These are phyloP conservation scores for Fusarium fracticaudum DNA, from an alignment of 2,329 filamentous ascomycete genomes.

Conservation along the genomic window DNA sequence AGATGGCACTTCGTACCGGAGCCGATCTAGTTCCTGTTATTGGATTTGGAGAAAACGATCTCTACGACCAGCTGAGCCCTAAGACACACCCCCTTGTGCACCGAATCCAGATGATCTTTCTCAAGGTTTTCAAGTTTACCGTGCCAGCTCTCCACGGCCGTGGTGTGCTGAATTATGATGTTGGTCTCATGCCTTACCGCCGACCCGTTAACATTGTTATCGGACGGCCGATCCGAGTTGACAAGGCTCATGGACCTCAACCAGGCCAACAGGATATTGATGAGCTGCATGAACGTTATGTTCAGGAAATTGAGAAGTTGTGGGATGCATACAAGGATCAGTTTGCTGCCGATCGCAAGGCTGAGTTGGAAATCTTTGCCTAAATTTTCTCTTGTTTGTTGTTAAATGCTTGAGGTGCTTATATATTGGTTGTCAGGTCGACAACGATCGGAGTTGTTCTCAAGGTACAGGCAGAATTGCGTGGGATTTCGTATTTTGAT, in stretches of 20 bases:
- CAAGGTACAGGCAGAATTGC: neutral
- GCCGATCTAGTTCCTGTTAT: slow-evolving; percentile 93
- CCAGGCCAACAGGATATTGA: slow-evolving; percentile 82
- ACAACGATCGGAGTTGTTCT: neutral
- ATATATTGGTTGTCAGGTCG: neutral
- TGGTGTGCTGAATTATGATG: slow-evolving; percentile 97
- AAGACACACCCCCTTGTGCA: slow-evolving; percentile 82
- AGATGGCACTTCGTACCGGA: slow-evolving; percentile 90
- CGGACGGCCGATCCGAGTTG: slow-evolving; percentile 80
- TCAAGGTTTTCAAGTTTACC: slow-evolving; percentile 90
- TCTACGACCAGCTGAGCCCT: slow-evolving; percentile 89
- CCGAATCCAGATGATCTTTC: slow-evolving; percentile 82
- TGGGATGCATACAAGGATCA: slow-evolving; percentile 84
- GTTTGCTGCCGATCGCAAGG: slow-evolving; percentile 70
- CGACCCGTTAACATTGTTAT: slow-evolving; percentile 89
- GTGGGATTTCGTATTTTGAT: neutral
- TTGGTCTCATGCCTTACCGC: slow-evolving; percentile 94
- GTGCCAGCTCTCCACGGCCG: slow-evolving; percentile 89
- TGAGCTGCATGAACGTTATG: slow-evolving; percentile 80
- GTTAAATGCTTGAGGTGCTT: neutral
- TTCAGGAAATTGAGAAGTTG: slow-evolving; percentile 75
- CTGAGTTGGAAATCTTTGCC: slow-evolving; percentile 74
- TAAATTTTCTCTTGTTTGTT: slow-evolving; percentile 43
- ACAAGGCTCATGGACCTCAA: slow-evolving; percentile 62
- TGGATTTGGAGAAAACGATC: slow-evolving; percentile 93